Evolutionary conservation across 2,329 filamentous ascomycete species (phyloP).

Genomic region (Fusarium sp.): DNA sequence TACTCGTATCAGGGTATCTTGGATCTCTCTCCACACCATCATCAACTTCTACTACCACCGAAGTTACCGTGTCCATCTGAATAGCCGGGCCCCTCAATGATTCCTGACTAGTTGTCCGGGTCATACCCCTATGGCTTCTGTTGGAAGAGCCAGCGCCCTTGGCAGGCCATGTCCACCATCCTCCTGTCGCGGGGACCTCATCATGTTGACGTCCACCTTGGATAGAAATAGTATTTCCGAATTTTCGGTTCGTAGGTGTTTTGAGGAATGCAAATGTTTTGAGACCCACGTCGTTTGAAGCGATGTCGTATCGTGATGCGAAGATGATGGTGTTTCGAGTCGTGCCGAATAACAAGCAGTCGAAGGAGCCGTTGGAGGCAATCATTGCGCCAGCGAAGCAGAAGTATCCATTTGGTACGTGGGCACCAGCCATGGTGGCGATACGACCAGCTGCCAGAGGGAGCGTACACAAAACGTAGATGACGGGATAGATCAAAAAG

Average conservation of each 20-base stretch:
- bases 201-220: conserved; percentile 44
- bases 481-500: conserved; percentile 74
- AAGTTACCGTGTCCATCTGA: conserved; percentile 58
- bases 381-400: conserved; percentile 70
- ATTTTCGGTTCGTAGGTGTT: conserved; percentile 51
- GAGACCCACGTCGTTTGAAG: conserved; percentile 60
- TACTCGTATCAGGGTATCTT: conserved; percentile 40
- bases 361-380: conserved; percentile 65
- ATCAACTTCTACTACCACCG: conserved; percentile 55
- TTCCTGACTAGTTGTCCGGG: conserved; percentile 47
- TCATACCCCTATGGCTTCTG: conserved; percentile 25
- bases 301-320: conserved; percentile 49
- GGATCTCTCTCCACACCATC: conserved; percentile 42
- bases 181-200: conserved; percentile 27
- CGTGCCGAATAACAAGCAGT: conserved; percentile 64
- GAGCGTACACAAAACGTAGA: conserved; percentile 76
- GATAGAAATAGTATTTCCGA: conserved; percentile 57
- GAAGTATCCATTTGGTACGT: conserved; percentile 65
- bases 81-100: conserved; percentile 53
- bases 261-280: conserved; percentile 64
- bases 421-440: conserved; percentile 66
- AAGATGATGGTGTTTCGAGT: conserved; percentile 66
- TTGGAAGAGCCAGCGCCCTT: conserved; percentile 11
- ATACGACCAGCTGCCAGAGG: conserved; percentile 74
- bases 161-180: conserved; percentile 46